Evolutionary conservation across 2,329 filamentous ascomycete species (phyloP), one percentile per base, ranked within the genome.

Genomic region (Coleophoma crateriformis): DNA sequence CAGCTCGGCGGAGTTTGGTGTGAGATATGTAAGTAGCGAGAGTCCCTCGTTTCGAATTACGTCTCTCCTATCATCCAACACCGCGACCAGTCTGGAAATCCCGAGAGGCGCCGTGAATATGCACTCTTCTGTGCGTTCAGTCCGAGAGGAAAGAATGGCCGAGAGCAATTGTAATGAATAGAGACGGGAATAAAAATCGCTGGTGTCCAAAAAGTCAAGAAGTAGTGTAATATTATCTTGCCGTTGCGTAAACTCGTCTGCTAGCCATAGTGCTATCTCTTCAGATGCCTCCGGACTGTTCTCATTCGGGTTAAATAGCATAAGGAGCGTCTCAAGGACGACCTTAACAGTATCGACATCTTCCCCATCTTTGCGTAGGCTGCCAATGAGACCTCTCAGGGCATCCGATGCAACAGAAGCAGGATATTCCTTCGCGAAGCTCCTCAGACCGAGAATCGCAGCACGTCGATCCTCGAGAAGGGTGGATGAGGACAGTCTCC

Each of bases 261-360:
- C 94, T 51, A 99, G 77, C 90, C 94, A 99, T 27, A 97, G 75
- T 15, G 87, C 87, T 60, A 99, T 95, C 69, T 99, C 94, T 57
- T 97, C 92, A 13, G 92, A 96, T 48, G 92, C 90, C 77, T 97
- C 92, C 33, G 90, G 80, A 75, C 89, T 95, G 64, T 76, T 73
- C 59, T 79, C 75, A 58, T 84, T 84, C 38, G 82, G 82, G 55
- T 70, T 83, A 67, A 97, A 97, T 38, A 99, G 83, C 84, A 95
- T 92, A 66, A 97, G 75, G 61, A 99, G 74, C 41, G 95, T 99
- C 78, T 99, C 94, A 56, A 99, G 77, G 53, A 96, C 88, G 50
- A 95, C 83, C 71, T 96, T 95, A 65, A 95, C 87, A 5, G 95
- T 99, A 68, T 99, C 94, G 50, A 96, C 87, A 77, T 99, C 94